Base-by-base conservation (phyloP, 306 rosid species). In the Cercis canadensis region DNA sequence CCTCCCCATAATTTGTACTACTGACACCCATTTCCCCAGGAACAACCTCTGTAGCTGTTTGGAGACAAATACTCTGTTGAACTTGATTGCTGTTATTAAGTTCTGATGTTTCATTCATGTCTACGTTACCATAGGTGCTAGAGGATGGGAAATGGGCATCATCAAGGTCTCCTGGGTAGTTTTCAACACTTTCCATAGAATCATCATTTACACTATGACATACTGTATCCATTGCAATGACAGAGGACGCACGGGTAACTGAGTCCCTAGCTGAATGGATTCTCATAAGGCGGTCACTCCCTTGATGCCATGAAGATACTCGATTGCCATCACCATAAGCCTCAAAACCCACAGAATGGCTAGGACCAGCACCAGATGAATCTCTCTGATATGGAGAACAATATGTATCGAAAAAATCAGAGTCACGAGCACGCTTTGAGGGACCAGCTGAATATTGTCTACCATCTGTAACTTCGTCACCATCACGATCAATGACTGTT, bases 121-220 rank as follows among this genome's bases (percentile, higher is more conserved):
- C 99, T 54, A 86, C 78, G 86, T 94, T 88, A 36, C 97, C 98
- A 74, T 88, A 83, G 60, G 83, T 82, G 79, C 99, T 89, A 34
- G 97, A 95, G 57, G 95, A 90, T 76, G 96, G 99, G 41, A 94
- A 92, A 81, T 95, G 97, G 82, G 84, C 82, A 66, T 95, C 99
- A 45, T 95, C 97, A 53, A 91, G 67, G 80, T 87, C 93, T 44
- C 92, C 93, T 0, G 99, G 99, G 67, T 82, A 74, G 72, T 95
- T 95, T 78, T 95, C 99, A 77, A 95, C 99, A 81, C 99, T 95
- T 81, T 89, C 99, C 97, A 95, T 95, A 16, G 97, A 92, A 83
- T 95, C 89, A 33, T 68, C 99, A 74, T 92, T 84, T 62, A 84
- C 79, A 84, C 85, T 82, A 65, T 89, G 99, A 78, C 87, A 77